phyloP scores from a whole-genome alignment of 805 yeast species.

The Candida yuanshanica region DNA sequence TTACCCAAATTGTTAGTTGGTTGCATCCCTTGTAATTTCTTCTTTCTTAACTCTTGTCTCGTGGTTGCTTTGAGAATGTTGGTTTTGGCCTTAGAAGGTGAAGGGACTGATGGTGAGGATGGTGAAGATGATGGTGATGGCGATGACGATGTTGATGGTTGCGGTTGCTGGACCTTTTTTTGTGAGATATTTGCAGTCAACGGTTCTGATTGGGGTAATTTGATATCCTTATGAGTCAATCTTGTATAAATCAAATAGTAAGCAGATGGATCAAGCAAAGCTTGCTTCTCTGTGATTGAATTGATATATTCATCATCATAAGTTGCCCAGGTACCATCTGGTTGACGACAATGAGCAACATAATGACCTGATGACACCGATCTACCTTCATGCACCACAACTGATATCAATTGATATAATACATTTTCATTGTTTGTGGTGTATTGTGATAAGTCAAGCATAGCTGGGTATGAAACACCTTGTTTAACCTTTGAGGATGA shows the following conservation, averaged over 20 bases:
- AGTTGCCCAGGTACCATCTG: constrained; percentile 87
- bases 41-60: background rate
- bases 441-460: constrained; percentile 65
- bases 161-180: background rate
- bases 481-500: constrained; percentile 83
- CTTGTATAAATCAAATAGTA: constrained; percentile 84
- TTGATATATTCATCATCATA: constrained; percentile 92
- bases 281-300: constrained; percentile 63
- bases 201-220: constrained; percentile 4
- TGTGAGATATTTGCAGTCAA: background rate
- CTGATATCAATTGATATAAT: constrained; percentile 69
- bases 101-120: background rate
- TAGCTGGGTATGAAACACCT: constrained; percentile 73
- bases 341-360: constrained; percentile 84
- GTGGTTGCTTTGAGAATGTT: background rate
- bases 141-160: background rate
- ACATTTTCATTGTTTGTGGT: constrained; percentile 42
- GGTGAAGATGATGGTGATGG: background rate
- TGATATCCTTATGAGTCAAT: constrained; percentile 50
- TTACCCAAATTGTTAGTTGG: constrained; percentile 23
- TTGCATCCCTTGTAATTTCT: constrained; percentile 7
- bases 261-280: constrained; percentile 80
- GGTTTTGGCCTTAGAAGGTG: background rate
- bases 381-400: constrained; percentile 92
- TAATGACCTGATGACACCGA: constrained; percentile 92